Evolutionary conservation across 257 asterid species (phyloP).

Genomic region (Petunia secreta): DNA sequence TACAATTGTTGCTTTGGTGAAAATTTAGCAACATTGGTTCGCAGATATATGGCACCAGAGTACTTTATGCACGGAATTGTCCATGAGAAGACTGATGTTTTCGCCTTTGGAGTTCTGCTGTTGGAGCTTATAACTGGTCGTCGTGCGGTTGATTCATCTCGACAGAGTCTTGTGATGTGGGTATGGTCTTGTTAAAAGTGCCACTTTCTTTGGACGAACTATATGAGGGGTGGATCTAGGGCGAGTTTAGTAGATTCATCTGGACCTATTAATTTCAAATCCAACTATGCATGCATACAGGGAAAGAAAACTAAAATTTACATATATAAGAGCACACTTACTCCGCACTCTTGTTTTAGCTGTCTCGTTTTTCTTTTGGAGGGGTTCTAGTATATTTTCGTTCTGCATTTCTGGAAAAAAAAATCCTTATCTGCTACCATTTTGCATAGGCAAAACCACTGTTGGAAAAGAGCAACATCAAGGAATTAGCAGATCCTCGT

Average conservation of each 20-base stretch:
- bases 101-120: conserved; percentile 87
- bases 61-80: conserved; percentile 96
- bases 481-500: conserved; percentile 80
- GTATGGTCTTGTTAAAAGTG: conserved; percentile 45
- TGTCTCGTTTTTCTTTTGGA: background rate
- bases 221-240: too few relatives aligned
- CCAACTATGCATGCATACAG: background rate
- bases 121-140: conserved; percentile 96
- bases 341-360: background rate
- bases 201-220: background rate
- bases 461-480: conserved; percentile 63
- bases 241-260: background rate
- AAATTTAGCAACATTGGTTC: background rate
- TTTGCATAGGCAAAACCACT: conserved; percentile 75
- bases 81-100: conserved; percentile 90
- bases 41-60: conserved; percentile 98
- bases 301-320: background rate
- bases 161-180: conserved; percentile 96
- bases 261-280: background rate
- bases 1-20: background rate
- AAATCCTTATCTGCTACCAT: background rate
- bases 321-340: background rate
- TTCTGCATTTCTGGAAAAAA: background rate
- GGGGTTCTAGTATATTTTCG: background rate
- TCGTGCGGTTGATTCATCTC: conserved; percentile 75